Percentiles rank a stretch among this genome's conserved stretches.
Evolutionary conservation across 2,329 filamentous ascomycete genomes (phyloP).

Genomic region (Epichloe uncinata): DNA sequence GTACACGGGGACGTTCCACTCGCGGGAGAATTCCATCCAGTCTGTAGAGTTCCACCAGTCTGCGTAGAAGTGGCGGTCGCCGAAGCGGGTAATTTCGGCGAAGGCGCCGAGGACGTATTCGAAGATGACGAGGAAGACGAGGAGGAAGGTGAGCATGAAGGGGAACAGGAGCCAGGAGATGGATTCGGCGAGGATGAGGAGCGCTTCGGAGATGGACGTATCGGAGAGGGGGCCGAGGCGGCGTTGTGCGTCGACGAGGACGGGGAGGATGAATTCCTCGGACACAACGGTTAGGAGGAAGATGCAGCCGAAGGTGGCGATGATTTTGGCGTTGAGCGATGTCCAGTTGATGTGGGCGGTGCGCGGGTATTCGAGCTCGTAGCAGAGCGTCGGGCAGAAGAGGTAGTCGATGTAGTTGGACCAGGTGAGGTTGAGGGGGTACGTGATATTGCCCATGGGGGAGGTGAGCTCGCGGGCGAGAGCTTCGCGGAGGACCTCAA

Average conservation of each 20-base stretch:
- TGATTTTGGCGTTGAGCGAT: constrained; percentile 69
- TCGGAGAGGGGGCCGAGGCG: constrained; percentile 32
- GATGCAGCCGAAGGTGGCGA: constrained; percentile 91
- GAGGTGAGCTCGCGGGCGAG: constrained; percentile 85
- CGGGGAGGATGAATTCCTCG: constrained; percentile 90
- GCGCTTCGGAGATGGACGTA: constrained; percentile 45
- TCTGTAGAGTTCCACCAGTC: constrained; percentile 69
- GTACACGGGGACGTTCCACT: constrained; percentile 98
- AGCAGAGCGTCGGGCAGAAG: constrained; percentile 89
- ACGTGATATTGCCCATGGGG: constrained; percentile 83
- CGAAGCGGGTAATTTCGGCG: constrained; percentile 87
- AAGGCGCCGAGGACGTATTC: constrained; percentile 93
- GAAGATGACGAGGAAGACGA: constrained; percentile 97
- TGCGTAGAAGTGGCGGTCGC: constrained; percentile 83
- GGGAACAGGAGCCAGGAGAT: constrained; percentile 88
- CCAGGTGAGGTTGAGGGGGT: constrained; percentile 76
- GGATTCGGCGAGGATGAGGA: constrained; percentile 74
- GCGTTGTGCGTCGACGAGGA: constrained; percentile 56
- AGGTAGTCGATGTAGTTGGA: constrained; percentile 77
- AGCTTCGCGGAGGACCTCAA: constrained; percentile 66
- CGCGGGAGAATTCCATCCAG: constrained; percentile 89
- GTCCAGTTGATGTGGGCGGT: constrained; percentile 62
- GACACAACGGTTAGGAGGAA: constrained; percentile 84
- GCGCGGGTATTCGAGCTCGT: constrained; percentile 92
- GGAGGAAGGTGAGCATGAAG: constrained; percentile 89